Base-by-base conservation (phyloP, 1,284 basidiomycete genomes). In the Tremellales sp. region DNA sequence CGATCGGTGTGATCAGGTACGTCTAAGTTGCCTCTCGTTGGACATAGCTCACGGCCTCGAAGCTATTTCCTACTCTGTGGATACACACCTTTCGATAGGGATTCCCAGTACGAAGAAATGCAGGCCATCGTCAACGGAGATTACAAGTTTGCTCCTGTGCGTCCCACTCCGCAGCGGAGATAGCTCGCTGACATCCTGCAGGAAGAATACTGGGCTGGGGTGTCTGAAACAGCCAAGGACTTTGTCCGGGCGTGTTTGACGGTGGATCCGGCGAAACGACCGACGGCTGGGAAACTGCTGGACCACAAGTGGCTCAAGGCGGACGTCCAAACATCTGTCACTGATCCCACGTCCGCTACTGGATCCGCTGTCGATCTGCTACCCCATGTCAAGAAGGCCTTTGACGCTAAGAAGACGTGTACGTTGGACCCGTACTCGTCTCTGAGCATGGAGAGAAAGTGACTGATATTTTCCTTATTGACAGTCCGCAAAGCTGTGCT, bases 71-170 rank as follows among this genome's bases (percentile, higher is more conserved):
- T 95, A 5, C 83, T 95, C 43, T 91, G 89, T 42, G 90, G 91
- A 7, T 94, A 94, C 75, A 95, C 91, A 2, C 90, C 90, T 1
- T 94, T 94, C 70, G 92, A 97, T 71, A 82, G 88, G 33, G 90
- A 95, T 52, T 83, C 79, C 5, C 89, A 89, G 64, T 84, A 84
- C 63, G 80, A 82, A 56, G 89, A 92, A 72, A 91, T 89, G 86
- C 84, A 92, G 65, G 92, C 92, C 14, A 95, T 95, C 76, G 83
- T 91, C 50, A 81, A 81, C 2, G 92, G 90, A 18, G 87, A 93
- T 73, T 95, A 89, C 76, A 84, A 83, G 66, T 95, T 94, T 64
- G 88, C 90, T 71, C 91, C 91, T 7, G 52, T 58, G 31, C 53
- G 47, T 52, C 37, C 21, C n/a, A 25, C 33, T 18, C 4, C 21